These are phyloP conservation scores for Serendipita indica DNA, from an alignment of 768 basidiomycete species.

Conservation along the genomic window DNA sequence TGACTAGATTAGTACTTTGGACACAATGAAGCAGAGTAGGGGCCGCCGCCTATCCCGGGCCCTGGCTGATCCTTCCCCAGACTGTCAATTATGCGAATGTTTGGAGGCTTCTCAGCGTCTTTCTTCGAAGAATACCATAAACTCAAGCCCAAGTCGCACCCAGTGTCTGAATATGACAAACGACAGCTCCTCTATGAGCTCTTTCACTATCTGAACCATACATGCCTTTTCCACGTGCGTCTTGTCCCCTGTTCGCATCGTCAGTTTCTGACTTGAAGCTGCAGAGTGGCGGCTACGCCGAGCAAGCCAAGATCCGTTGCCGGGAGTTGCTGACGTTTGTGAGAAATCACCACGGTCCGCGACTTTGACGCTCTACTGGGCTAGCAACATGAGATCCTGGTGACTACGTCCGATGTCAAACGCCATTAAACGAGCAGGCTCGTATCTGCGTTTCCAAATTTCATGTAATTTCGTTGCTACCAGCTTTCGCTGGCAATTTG, in stretches of 20 bases:
- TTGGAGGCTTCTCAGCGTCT: conserved; percentile 51
- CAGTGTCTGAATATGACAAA: conserved; percentile 46
- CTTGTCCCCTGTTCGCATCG: background rate
- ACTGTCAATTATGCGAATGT: conserved; percentile 63
- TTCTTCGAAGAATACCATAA: conserved; percentile 57
- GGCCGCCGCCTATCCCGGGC: too few species aligned
- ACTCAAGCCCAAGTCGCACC: conserved; percentile 46
- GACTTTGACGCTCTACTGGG: background rate
- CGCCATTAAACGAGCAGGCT: too few species aligned
- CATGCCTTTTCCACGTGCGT: conserved; percentile 61
- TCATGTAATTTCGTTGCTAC: too few species aligned
- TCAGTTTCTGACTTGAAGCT: background rate
- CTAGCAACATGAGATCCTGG: too few species aligned
- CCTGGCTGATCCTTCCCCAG: conserved; percentile 26
- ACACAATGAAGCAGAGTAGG: conserved; percentile 71
- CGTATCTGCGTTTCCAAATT: too few species aligned
- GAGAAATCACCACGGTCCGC: background rate
- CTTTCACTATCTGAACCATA: conserved; percentile 74
- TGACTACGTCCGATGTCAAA: background rate
- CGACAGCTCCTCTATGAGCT: conserved; percentile 59
- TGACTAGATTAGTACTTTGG: conserved; percentile 36
- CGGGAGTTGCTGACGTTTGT: conserved; percentile 3
- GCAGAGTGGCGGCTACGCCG: conserved; percentile 4
- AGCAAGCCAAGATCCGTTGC: background rate
- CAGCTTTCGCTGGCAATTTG: too few species aligned